Base-by-base conservation (phyloP, 2,329 filamentous ascomycete genomes). In the Aureobasidium uvarum region DNA sequence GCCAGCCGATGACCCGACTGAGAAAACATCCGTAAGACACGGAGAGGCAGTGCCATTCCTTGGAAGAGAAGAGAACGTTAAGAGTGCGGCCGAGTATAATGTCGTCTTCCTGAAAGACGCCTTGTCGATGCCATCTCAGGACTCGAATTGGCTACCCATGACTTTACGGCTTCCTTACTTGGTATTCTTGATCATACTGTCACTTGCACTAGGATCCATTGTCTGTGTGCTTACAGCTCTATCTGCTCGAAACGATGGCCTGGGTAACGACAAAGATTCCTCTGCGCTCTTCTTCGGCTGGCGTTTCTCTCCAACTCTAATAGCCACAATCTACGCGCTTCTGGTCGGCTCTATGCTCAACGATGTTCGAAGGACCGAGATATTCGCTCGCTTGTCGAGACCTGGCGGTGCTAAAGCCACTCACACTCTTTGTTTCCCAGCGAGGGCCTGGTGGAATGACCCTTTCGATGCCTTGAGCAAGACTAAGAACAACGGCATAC, bases 281-380 rank as follows among this genome's bases (percentile, higher is more conserved):
- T 20, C 55, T 14, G 8, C 25, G 1, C 23, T 33, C 2, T 59
- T 59, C 39, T 59, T 59, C 11, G 55, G 23, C 3, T 59, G 55
- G 55, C 23, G 55, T 1, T 59, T 59, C 25, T 59, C 39, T 33
- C 55, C 55, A 13, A 59, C 55, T 14, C n/a, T 59, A 16, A 23
- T 36, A 6, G 55, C 39, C 7, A 59, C 55, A 4, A 23, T 46
- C 11, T 59, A 59, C 23, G 23, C 23, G 13, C 7, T 46, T 13
- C n/a, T 46, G 7, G 41, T 59, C 2, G 55, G 18, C 3, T 46
- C 55, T 20, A n/a, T 59, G 55, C 39, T 59, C 41, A 59, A 59
- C 25, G 55, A 59, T 36, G 41, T 59, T 10, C 55, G 55, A 31
- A 31, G 55, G 11, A 59, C 55, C 5, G 55, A 59, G 11, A 23